These are phyloP conservation scores for Spiraea crenata DNA, from an alignment of 331 rosid genomes.

Conservation along the genomic window DNA sequence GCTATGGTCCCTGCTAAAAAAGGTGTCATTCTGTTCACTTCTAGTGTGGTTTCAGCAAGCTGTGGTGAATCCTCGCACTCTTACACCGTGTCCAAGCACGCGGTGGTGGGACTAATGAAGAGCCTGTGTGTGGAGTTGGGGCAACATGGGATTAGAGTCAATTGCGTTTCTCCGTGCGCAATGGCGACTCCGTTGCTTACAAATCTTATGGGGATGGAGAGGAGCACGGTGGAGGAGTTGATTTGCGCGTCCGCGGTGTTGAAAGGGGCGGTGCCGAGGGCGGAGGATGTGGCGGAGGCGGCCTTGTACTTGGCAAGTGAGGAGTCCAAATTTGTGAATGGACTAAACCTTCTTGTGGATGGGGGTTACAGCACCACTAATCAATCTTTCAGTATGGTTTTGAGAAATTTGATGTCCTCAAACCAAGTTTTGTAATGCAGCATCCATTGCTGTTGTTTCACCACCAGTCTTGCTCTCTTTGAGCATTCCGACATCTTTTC, in stretches of 20 bases:
- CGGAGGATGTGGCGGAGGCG: conserved; percentile 50
- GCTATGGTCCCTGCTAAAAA: conserved; percentile 48
- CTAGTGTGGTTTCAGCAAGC: conserved; percentile 33
- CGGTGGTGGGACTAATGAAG: conserved; percentile 49
- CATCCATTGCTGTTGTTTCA: neutral
- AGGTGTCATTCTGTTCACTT: conserved; percentile 59
- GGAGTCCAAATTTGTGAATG: conserved; percentile 44
- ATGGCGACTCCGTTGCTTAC: conserved; percentile 38
- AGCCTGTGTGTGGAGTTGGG: conserved; percentile 58
- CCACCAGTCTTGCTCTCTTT: neutral
- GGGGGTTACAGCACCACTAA: conserved; percentile 54
- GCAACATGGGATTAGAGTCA: conserved; percentile 44
- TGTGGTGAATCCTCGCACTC: conserved; percentile 41
- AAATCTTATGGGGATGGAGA: neutral
- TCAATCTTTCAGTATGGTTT: conserved; percentile 15
- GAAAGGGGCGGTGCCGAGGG: conserved; percentile 32
- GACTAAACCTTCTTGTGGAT: conserved; percentile 50
- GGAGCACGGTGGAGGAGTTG: conserved; percentile 17
- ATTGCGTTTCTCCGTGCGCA: conserved; percentile 39
- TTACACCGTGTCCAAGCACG: conserved; percentile 56
- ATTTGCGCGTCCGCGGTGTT: conserved; percentile 26
- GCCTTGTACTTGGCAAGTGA: conserved; percentile 58
- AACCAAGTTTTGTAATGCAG: conserved; percentile 9
- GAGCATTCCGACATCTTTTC: too few relatives aligned
- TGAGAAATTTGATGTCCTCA: conserved; percentile 6